Conservation (phyloP, 805 yeast species). For the Komagataella pastoris region DNA sequence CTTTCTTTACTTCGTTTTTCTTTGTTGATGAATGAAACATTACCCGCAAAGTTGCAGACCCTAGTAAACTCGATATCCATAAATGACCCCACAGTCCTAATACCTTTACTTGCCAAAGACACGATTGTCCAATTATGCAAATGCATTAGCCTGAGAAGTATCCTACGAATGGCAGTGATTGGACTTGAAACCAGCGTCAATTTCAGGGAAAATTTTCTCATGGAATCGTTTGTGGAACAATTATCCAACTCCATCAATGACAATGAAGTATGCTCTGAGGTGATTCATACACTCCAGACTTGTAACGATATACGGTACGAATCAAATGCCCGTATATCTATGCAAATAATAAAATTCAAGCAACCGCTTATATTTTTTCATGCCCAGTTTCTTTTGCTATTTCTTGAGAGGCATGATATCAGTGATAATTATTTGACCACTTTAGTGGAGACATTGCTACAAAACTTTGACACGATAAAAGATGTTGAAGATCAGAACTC, state of each 20-base stretch:
- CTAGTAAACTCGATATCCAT: background rate
- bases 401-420: constrained; percentile 3
- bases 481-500: background rate
- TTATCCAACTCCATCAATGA: constrained; percentile 7
- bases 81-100: background rate
- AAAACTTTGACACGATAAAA: constrained; percentile 9
- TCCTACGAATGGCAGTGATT: background rate
- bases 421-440: constrained; percentile 9
- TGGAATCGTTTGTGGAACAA: constrained; percentile 8
- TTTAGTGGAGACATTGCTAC: constrained; percentile 11
- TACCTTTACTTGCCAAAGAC: background rate
- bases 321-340: constrained; percentile 14
- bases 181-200: constrained; percentile 8
- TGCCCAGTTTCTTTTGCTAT: constrained; percentile 5
- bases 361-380: constrained; percentile 10
- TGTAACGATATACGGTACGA: constrained; percentile 14
- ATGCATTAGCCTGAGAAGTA: background rate
- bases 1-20: background rate
- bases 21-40: background rate
- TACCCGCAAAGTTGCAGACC: background rate
- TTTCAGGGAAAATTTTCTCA: constrained; percentile 14
- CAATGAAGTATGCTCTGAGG: constrained; percentile 12
- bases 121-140: background rate
- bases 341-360: constrained; percentile 16
- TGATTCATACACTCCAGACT: constrained; percentile 8